These are phyloP conservation scores for Solanum verrucosum DNA, from an alignment of 257 asterid species.

Conservation along the genomic window DNA sequence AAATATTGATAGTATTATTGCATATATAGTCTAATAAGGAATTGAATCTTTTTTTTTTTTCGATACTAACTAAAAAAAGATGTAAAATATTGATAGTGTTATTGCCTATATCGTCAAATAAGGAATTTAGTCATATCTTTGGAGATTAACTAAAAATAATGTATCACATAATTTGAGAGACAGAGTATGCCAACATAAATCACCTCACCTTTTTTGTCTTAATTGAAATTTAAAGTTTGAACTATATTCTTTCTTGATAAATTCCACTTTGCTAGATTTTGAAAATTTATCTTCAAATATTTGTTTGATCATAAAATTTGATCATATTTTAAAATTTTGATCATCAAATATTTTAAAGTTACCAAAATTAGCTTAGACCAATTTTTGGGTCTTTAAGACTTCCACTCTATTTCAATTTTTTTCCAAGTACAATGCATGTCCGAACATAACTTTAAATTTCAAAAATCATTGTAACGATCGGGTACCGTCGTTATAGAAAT, in stretches of 20 bases:
- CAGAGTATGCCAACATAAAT: not conserved
- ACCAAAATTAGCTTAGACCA: not conserved
- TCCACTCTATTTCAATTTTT: not conserved
- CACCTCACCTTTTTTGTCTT: not conserved
- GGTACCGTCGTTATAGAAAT: too few species aligned
- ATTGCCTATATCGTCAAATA: not conserved
- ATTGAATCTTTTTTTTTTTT: too few species aligned
- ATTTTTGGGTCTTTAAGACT: not conserved
- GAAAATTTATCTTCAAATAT: not conserved
- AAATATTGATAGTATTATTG: not conserved
- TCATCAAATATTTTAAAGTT: not conserved
- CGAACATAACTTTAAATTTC: not conserved
- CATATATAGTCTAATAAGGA: too few species aligned
- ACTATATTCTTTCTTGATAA: not conserved
- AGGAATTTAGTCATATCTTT: too few species aligned
- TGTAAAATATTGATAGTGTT: too few species aligned
- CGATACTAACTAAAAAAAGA: too few species aligned
- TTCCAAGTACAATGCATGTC: not conserved
- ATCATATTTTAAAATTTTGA: not conserved
- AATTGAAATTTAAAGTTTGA: not conserved
- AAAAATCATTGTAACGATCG: too few species aligned
- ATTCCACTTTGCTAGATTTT: not conserved
- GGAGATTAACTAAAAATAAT: too few species aligned
- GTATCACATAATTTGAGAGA: too few species aligned
- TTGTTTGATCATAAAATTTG: not conserved